phyloP scores from a whole-genome alignment of 169 alveolate genomes.

The Theileria parva region DNA sequence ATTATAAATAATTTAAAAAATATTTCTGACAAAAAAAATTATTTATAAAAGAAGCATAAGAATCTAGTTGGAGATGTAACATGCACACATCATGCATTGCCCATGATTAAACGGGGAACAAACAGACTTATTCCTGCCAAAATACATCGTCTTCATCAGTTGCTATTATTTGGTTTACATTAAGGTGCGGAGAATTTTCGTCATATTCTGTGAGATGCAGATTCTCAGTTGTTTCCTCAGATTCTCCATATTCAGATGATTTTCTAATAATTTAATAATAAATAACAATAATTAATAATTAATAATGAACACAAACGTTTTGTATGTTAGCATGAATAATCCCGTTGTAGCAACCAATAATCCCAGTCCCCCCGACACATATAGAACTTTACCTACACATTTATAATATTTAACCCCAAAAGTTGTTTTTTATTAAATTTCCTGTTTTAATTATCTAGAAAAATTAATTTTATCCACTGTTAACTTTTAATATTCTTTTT shows the following conservation, averaged over 20 bases:
- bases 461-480: not conserved
- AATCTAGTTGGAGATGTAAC: not conserved
- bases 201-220: conserved; percentile 15
- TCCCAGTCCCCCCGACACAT: conserved; percentile 58
- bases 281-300: not conserved
- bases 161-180: conserved; percentile 59
- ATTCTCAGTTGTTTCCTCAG: conserved; percentile 12
- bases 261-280: not conserved
- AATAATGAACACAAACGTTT: conserved; percentile 41
- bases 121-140: conserved; percentile 48
- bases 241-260: conserved; percentile 6
- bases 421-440: not conserved
- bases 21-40: too few species aligned
- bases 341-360: conserved; percentile 38
- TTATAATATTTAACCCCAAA: not conserved
- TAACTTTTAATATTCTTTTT: conserved; percentile 6
- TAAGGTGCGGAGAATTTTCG: conserved; percentile 47
- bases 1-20: too few species aligned
- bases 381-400: conserved; percentile 38
- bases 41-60: not conserved
- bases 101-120: not conserved
- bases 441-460: not conserved
- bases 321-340: conserved; percentile 45
- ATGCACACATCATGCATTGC: conserved; percentile 19
- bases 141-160: conserved; percentile 67